Conservation (phyloP, 495 filamentous ascomycete species). For the Lophiostoma macrostomum region DNA sequence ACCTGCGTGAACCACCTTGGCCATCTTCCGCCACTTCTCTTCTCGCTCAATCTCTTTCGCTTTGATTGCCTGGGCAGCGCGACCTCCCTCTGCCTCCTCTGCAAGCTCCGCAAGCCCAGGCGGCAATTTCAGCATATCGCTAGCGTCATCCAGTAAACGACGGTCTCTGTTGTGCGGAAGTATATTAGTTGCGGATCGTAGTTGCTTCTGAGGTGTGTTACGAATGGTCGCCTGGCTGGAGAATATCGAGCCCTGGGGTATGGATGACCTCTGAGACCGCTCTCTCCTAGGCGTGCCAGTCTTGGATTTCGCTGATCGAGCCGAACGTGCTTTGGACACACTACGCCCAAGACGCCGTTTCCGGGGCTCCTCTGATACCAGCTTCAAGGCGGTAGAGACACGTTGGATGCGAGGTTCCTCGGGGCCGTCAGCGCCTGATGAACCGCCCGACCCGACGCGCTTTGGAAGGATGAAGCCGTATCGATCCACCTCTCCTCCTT, state of each 20-base stretch:
- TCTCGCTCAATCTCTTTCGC: conserved; percentile 79
- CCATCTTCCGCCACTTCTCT: conserved; percentile 98
- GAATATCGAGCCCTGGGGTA: conserved; percentile 28
- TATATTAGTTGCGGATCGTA: conserved; percentile 66
- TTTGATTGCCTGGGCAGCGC: conserved; percentile 57
- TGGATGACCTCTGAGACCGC: conserved; percentile 37
- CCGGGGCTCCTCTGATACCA: conserved; percentile 62
- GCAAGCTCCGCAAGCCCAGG: conserved; percentile 60
- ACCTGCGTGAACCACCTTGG: conserved; percentile 57
- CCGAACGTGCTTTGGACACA: conserved; percentile 43
- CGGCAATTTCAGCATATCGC: conserved; percentile 82
- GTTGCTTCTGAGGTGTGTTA: conserved; percentile 33
- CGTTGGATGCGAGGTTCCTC: conserved; percentile 58
- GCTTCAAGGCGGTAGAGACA: conserved; percentile 61
- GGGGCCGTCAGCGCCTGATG: conserved; percentile 12
- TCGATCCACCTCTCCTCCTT: conserved; percentile 81
- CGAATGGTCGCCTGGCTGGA: conserved; percentile 24
- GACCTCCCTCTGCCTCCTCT: conserved; percentile 60
- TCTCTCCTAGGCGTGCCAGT: conserved; percentile 48
- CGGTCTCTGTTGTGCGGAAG: conserved; percentile 74
- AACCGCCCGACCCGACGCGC: conserved; percentile 33
- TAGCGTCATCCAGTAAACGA: conserved; percentile 76
- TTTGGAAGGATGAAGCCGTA: conserved; percentile 84
- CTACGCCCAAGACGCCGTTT: conserved; percentile 54
- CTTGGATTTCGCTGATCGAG: conserved; percentile 37